phyloP scores from a whole-genome alignment of 1,284 basidiomycete species.

The Coniophora puteana region DNA sequence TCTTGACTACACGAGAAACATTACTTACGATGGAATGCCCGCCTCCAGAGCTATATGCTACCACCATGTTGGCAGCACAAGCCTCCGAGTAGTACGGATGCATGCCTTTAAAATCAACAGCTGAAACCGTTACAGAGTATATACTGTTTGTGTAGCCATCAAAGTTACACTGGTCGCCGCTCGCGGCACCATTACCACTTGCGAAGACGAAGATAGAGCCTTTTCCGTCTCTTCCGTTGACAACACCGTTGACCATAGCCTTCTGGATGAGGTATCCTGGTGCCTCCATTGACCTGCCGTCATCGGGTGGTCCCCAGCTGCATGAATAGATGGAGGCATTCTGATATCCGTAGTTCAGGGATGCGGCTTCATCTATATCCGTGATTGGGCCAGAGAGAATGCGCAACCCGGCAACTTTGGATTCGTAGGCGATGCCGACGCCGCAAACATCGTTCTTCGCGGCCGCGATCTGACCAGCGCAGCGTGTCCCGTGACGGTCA shows the following conservation, averaged over 20 bases:
- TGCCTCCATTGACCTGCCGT: conserved; percentile 93
- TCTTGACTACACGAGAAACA: conserved; percentile 7
- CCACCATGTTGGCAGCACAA: conserved; percentile 95
- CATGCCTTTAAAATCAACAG: conserved; percentile 87
- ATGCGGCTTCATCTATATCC: conserved; percentile 96
- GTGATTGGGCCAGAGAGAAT: conserved; percentile 97
- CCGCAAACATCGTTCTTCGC: conserved; percentile 95
- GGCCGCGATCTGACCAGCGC: conserved; percentile 97
- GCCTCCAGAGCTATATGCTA: conserved; percentile 95
- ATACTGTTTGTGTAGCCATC: conserved; percentile 99
- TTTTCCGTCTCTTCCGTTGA: conserved; percentile 87
- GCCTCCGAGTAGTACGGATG: conserved; percentile 98
- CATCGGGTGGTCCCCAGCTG: conserved; percentile 97
- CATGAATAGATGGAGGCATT: conserved; percentile 94
- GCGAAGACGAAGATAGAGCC: conserved; percentile 98
- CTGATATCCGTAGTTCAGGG: conserved; percentile 93
- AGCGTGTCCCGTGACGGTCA: conserved; percentile 97
- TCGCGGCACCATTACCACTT: conserved; percentile 91
- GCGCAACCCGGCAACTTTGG: conserved; percentile 90
- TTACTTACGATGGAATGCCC: conserved; percentile 84
- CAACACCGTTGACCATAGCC: conserved; percentile 92
- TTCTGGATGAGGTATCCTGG: conserved; percentile 92
- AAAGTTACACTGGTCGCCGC: conserved; percentile 98
- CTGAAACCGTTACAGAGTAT: conserved; percentile 93
- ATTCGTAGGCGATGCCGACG: conserved; percentile 89